phyloP scores from a whole-genome alignment of 2,329 filamentous ascomycete species.

The Alternaria incomplexa region DNA sequence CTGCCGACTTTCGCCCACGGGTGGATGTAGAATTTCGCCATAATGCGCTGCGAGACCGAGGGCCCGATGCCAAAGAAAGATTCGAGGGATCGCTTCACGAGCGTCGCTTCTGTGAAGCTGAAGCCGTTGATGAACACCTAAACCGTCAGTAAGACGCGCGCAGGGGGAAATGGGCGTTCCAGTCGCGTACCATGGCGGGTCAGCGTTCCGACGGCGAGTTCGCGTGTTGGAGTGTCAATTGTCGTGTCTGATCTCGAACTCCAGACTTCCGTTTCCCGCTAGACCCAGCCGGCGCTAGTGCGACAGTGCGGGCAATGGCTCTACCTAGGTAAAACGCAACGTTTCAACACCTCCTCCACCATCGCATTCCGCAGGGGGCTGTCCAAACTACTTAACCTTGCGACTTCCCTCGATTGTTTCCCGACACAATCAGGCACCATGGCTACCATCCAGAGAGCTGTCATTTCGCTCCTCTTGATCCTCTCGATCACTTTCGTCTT shows the following conservation, averaged over 20 bases:
- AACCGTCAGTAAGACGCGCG: conserved; percentile 16
- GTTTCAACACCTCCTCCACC: conserved; percentile 35
- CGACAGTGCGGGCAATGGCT: conserved; percentile 17
- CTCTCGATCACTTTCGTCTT: conserved; percentile 64
- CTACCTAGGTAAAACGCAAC: conserved; percentile 34
- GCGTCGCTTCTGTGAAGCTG: conserved; percentile 81
- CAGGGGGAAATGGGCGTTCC: neutral
- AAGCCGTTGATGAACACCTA: conserved; percentile 85
- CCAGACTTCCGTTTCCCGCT: conserved; percentile 7
- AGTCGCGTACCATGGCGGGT: conserved; percentile 33
- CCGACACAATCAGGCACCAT: conserved; percentile 58
- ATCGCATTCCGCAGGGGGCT: conserved; percentile 20
- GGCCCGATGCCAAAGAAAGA: conserved; percentile 46
- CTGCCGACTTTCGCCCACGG: conserved; percentile 78
- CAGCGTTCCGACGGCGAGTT: conserved; percentile 17
- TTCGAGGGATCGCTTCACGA: conserved; percentile 81
- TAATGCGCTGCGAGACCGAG: conserved; percentile 67
- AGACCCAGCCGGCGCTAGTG: conserved; percentile 15
- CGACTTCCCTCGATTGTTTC: conserved; percentile 21
- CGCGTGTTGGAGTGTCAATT: conserved; percentile 21
- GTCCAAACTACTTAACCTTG: conserved; percentile 34
- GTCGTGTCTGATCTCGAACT: conserved; percentile 13
- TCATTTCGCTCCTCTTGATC: conserved; percentile 77
- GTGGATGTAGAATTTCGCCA: conserved; percentile 90
- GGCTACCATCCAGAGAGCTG: conserved; percentile 74